Percentiles rank a stretch among this genome's conserved stretches.
Evolutionary conservation across 495 filamentous ascomycete genomes (phyloP).

Genomic region (Parathielavia hyrcaniae): DNA sequence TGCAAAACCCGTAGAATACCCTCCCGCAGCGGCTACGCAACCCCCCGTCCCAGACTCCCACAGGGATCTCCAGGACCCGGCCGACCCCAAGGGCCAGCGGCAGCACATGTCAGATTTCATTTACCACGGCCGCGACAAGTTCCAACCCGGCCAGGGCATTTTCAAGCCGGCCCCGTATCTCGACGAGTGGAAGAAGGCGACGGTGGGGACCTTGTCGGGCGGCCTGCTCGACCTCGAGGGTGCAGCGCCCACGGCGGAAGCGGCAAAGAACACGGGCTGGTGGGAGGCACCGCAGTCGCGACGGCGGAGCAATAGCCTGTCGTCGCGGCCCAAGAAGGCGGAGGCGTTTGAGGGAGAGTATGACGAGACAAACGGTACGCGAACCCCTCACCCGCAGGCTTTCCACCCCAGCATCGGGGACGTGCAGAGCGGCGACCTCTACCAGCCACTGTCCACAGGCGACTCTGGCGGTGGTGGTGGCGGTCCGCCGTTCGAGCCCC

Average conservation of each 20-base stretch:
- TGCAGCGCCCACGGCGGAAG: slow-evolving; percentile 26
- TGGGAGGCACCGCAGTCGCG: slow-evolving; percentile 45
- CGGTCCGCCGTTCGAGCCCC: slow-evolving; percentile 11
- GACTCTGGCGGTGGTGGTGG: background rate
- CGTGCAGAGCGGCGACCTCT: slow-evolving; percentile 17
- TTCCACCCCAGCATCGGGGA: slow-evolving; percentile 18
- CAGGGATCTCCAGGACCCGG: slow-evolving; percentile 17
- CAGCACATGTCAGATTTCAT: slow-evolving; percentile 42
- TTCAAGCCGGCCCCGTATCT: slow-evolving; percentile 45
- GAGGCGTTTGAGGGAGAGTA: slow-evolving; percentile 47
- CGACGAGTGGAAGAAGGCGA: slow-evolving; percentile 55
- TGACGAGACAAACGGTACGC: slow-evolving; percentile 47
- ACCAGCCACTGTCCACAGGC: slow-evolving; percentile 1
- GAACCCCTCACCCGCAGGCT: slow-evolving; percentile 10
- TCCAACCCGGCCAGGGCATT: slow-evolving; percentile 37
- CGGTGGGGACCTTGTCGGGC: slow-evolving; percentile 46
- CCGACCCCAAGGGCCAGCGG: slow-evolving; percentile 21
- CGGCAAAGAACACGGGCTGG: slow-evolving; percentile 38
- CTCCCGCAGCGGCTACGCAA: background rate
- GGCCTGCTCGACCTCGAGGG: slow-evolving; percentile 45
- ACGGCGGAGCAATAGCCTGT: slow-evolving; percentile 36
- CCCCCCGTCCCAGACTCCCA: background rate
- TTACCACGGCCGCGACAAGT: slow-evolving; percentile 40
- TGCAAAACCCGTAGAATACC: background rate
- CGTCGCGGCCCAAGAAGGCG: slow-evolving; percentile 34